Conservation (phyloP, 345 rosid genomes). For the Bretschneidera sinensis region DNA sequence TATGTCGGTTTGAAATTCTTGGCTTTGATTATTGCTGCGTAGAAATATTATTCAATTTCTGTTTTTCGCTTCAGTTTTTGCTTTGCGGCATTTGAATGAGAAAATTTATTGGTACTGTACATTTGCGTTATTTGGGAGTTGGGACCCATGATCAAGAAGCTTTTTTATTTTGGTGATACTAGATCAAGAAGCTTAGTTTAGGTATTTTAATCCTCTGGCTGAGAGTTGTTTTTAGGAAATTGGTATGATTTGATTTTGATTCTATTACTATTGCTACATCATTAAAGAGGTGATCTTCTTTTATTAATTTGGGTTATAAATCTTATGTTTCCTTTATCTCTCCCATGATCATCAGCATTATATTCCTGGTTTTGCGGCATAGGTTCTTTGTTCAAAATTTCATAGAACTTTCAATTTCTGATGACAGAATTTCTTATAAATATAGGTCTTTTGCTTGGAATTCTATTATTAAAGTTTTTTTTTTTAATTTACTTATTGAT, state of each 20-base stretch:
- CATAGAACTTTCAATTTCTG: background rate
- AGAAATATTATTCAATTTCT: background rate
- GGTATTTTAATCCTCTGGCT: background rate
- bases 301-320: background rate
- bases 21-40: background rate
- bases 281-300: too few species aligned
- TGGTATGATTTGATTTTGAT: background rate
- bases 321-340: background rate
- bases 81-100: too few species aligned
- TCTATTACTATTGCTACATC: background rate
- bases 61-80: too few species aligned
- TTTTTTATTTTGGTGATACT: too few species aligned
- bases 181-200: background rate
- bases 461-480: constrained; percentile 3
- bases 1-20: background rate
- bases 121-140: too few species aligned
- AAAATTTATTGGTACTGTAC: too few species aligned
- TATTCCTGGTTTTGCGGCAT: constrained; percentile 3
- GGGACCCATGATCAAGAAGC: too few species aligned
- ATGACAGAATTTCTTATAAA: background rate
- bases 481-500: background rate
- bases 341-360: background rate
- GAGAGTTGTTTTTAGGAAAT: background rate
- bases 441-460: background rate
- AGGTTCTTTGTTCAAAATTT: background rate